Percentiles rank a stretch among this genome's conserved stretches.
Conservation (phyloP, 495 filamentous ascomycete genomes). For the Daldinia grandis region DNA sequence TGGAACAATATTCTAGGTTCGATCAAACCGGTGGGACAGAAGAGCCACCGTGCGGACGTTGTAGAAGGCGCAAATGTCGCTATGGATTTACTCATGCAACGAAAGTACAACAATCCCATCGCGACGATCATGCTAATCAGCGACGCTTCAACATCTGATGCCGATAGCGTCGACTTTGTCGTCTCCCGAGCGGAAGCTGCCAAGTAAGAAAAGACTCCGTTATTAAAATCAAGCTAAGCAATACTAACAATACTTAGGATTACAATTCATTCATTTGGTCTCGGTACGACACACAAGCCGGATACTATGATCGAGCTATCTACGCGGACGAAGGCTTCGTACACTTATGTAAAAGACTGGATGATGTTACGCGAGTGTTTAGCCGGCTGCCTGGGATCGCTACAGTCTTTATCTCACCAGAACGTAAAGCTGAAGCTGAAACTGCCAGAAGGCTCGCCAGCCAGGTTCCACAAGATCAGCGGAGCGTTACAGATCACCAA, state of each 20-base stretch:
- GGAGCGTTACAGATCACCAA: slow-evolving; percentile 97
- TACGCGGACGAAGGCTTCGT: slow-evolving; percentile 93
- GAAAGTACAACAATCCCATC: slow-evolving; percentile 94
- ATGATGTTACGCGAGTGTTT: slow-evolving; percentile 99
- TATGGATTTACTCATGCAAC: slow-evolving; percentile 98
- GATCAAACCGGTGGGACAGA: slow-evolving; percentile 93
- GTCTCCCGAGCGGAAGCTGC: slow-evolving; percentile 97
- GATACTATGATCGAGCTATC: slow-evolving; percentile 99
- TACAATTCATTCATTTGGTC: slow-evolving; percentile 93
- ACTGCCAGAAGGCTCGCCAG: slow-evolving; percentile 93
- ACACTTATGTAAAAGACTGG: slow-evolving; percentile 99
- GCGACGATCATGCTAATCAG: slow-evolving; percentile 97
- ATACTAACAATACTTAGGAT: slow-evolving; percentile 64
- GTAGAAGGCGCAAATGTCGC: slow-evolving; percentile 98
- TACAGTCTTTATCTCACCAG: slow-evolving; percentile 97
- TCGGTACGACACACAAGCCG: slow-evolving; percentile 96
- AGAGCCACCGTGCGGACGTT: slow-evolving; percentile 94
- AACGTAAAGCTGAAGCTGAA: slow-evolving; percentile 97
- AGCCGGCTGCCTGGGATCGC: slow-evolving; percentile 90
- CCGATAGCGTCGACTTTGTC: slow-evolving; percentile 97
- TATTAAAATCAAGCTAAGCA: not conserved
- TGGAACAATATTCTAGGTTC: slow-evolving; percentile 89
- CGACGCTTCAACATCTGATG: slow-evolving; percentile 96
- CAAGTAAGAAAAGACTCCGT: slow-evolving; percentile 69
- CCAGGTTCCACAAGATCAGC: slow-evolving; percentile 98